Conservation (phyloP, 768 basidiomycete genomes). For the Suillus americanus region DNA sequence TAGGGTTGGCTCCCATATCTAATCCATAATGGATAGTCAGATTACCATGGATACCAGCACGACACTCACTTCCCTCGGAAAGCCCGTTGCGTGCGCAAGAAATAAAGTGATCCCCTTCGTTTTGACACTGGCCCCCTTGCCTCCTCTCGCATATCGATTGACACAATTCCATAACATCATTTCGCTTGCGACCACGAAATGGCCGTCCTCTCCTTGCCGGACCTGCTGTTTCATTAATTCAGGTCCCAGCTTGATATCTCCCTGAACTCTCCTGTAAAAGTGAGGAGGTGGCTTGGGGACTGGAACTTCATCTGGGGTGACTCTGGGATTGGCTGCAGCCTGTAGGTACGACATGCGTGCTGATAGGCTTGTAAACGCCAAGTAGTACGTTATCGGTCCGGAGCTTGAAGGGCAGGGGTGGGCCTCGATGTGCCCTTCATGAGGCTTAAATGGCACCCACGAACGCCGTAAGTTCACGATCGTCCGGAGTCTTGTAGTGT, state of each 20-base stretch:
- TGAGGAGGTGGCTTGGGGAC: slow-evolving; percentile 9
- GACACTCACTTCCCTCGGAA: slow-evolving; percentile 73
- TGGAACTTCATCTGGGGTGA: slow-evolving; percentile 17
- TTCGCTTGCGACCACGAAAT: slow-evolving; percentile 15
- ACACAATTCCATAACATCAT: slow-evolving; percentile 64
- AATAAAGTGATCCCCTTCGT: slow-evolving; percentile 65
- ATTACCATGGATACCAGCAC: not conserved
- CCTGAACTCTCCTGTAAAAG: slow-evolving; percentile 1
- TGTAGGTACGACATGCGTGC: slow-evolving; percentile 32
- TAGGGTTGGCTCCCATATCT: slow-evolving; percentile 82
- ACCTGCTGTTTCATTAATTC: slow-evolving; percentile 19
- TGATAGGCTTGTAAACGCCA: slow-evolving; percentile 19
- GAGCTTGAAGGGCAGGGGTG: slow-evolving; percentile 18
- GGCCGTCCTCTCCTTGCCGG: slow-evolving; percentile 13
- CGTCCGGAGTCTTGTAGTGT: slow-evolving; percentile 17
- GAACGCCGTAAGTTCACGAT: slow-evolving; percentile 18
- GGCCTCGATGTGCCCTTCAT: slow-evolving; percentile 12
- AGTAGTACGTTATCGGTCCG: slow-evolving; percentile 21
- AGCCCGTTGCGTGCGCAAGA: slow-evolving; percentile 82
- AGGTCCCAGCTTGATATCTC: slow-evolving; percentile 11
- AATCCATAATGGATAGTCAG: not conserved
- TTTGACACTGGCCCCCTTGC: slow-evolving; percentile 16
- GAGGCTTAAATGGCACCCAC: slow-evolving; percentile 10
- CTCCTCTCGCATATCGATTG: slow-evolving; percentile 60
- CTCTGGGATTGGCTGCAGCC: slow-evolving; percentile 25